A percentile compares a stretch with the other conserved stretches of the same genome.
Conservation (phyloP, 2,329 filamentous ascomycete genomes). For the Biscogniauxia sp. region DNA sequence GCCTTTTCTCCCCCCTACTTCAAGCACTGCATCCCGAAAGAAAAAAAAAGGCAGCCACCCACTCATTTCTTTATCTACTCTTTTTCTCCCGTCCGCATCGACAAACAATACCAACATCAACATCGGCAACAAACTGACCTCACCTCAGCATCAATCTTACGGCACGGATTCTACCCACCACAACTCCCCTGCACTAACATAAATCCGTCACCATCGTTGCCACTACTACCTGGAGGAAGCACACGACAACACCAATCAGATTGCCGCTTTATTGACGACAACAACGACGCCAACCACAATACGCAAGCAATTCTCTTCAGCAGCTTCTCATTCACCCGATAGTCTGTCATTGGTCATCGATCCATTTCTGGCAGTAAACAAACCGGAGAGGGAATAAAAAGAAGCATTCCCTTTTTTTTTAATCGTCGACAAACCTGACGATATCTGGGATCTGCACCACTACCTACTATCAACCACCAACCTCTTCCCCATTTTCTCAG, state of each 20-base stretch:
- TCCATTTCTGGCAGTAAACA: too few relatives aligned
- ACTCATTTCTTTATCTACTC: slow-evolving; percentile 6
- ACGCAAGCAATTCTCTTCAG: too few relatives aligned
- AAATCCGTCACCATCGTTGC: neutral
- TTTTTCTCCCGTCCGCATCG: neutral
- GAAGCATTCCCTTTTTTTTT: too few relatives aligned
- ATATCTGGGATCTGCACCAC: too few relatives aligned
- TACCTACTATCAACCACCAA: neutral
- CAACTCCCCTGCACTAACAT: neutral
- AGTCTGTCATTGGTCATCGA: too few relatives aligned
- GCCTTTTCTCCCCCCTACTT: neutral
- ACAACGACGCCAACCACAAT: too few relatives aligned
- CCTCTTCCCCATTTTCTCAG: neutral
- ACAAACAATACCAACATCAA: neutral
- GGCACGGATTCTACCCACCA: neutral
- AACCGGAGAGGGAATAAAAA: too few relatives aligned
- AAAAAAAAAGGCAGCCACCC: neutral
- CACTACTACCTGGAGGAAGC: neutral
- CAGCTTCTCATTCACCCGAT: too few relatives aligned
- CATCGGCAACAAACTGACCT: neutral
- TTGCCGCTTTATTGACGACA: too few relatives aligned
- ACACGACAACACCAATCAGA: neutral
- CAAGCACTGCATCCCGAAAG: neutral
- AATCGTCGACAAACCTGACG: too few relatives aligned
- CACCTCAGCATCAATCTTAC: neutral